phyloP scores from a whole-genome alignment of 2,329 filamentous ascomycete genomes.

The Neofusicoccum laricinum region DNA sequence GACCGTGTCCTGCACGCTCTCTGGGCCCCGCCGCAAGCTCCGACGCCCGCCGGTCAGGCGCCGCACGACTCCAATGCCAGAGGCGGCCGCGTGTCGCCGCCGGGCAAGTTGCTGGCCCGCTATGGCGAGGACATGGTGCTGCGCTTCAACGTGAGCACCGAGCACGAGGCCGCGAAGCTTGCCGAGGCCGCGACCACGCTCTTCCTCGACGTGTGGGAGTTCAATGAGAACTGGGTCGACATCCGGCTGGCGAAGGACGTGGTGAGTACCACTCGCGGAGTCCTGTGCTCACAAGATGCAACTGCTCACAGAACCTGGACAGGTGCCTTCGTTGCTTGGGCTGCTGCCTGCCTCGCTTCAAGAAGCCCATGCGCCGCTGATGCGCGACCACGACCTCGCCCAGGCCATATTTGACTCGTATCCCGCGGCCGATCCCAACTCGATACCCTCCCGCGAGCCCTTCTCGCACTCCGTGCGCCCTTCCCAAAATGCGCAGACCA shows the following conservation, averaged over 20 bases:
- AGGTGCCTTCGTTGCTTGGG: slow-evolving; percentile 70
- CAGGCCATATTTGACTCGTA: slow-evolving; percentile 75
- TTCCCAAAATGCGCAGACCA: slow-evolving; percentile 34
- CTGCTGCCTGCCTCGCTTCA: slow-evolving; percentile 74
- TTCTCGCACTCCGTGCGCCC: slow-evolving; percentile 29
- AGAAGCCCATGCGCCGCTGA: slow-evolving; percentile 68
- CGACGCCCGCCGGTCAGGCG: not conserved
- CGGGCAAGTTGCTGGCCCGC: slow-evolving; percentile 35
- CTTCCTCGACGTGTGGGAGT: slow-evolving; percentile 88
- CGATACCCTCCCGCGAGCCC: slow-evolving; percentile 26
- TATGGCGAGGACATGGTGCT: slow-evolving; percentile 85
- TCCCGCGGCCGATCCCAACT: slow-evolving; percentile 47
- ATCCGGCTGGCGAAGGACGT: slow-evolving; percentile 74
- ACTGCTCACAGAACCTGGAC: slow-evolving; percentile 10
- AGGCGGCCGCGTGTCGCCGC: slow-evolving; percentile 18
- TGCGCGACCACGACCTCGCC: slow-evolving; percentile 68
- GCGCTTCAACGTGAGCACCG: slow-evolving; percentile 74
- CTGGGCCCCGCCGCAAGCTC: not conserved
- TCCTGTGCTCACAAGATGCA: not conserved
- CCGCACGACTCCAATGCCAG: not conserved
- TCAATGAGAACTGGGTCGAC: slow-evolving; percentile 77
- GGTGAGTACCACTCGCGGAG: slow-evolving; percentile 45
- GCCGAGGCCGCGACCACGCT: slow-evolving; percentile 71
- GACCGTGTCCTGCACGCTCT: slow-evolving; percentile 29
- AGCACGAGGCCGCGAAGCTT: slow-evolving; percentile 67